Percentiles rank a stretch among this genome's conserved stretches.
These are phyloP conservation scores for Talaromyces thailandensis DNA, from an alignment of 495 filamentous ascomycete genomes.

Conservation along the genomic window DNA sequence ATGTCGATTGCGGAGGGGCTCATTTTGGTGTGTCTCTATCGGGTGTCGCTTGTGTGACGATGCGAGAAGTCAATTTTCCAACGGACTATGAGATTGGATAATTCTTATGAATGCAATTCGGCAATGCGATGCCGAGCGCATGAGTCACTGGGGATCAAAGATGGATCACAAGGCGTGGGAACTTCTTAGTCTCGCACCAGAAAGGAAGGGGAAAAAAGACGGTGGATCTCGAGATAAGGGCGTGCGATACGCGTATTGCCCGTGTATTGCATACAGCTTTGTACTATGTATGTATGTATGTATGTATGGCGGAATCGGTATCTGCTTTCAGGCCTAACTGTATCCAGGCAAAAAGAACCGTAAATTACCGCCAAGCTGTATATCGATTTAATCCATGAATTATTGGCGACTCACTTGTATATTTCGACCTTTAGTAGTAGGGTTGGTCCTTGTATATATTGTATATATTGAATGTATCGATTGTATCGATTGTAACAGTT, in stretches of 20 bases:
- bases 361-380: background rate
- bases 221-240: background rate
- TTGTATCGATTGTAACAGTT: no score
- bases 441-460: background rate
- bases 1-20: constrained; percentile 34
- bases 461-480: no score
- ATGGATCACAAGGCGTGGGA: background rate
- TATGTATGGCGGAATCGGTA: background rate
- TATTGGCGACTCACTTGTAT: background rate
- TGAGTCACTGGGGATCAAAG: background rate
- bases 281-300: no score
- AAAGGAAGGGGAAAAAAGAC: background rate
- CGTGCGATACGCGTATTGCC: background rate
- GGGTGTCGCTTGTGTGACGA: background rate
- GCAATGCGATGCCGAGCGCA: no score
- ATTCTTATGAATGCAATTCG: no score
- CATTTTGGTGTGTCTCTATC: constrained; percentile 17
- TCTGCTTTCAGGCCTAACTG: background rate
- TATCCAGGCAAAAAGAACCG: background rate
- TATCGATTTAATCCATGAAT: background rate
- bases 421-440: background rate
- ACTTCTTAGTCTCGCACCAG: background rate
- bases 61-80: background rate
- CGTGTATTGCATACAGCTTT: background rate
- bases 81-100: background rate